Conservation (phyloP, 306 rosid genomes). For the Inga laurina region DNA sequence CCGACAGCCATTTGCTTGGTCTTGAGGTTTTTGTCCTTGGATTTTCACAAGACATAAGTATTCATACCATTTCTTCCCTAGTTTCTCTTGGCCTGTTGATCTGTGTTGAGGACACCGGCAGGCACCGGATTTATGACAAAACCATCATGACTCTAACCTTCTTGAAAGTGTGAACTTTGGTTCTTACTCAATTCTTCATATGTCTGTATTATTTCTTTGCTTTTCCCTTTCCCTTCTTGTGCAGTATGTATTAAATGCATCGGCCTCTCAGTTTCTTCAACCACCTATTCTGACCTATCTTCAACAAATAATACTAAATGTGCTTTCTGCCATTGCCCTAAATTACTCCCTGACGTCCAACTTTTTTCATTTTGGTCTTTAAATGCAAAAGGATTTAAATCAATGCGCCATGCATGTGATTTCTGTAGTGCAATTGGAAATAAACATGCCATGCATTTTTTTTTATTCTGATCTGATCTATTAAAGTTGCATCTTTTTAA, state of each 20-base stretch:
- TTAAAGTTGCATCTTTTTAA: constrained; percentile 2
- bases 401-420: constrained; percentile 25
- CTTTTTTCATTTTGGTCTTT: constrained; percentile 40
- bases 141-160: neutral
- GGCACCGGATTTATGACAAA: neutral
- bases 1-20: neutral
- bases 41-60: neutral
- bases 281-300: constrained; percentile 32
- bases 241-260: constrained; percentile 56
- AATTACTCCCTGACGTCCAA: constrained; percentile 42
- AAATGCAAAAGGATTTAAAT: constrained; percentile 32
- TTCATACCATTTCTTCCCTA: constrained; percentile 16
- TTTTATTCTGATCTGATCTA: neutral
- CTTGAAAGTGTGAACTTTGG: constrained; percentile 22
- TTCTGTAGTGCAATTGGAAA: constrained; percentile 16
- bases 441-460: neutral
- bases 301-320: constrained; percentile 31
- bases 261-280: constrained; percentile 51
- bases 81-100: neutral
- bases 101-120: constrained; percentile 19
- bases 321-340: constrained; percentile 43
- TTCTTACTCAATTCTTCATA: constrained; percentile 11
- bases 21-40: constrained; percentile 2
- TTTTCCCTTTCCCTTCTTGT: constrained; percentile 32
- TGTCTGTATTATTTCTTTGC: constrained; percentile 26